Percentiles rank a stretch among this genome's conserved stretches.
phyloP scores from a whole-genome alignment of 2,329 filamentous ascomycete species.

The Fusarium nisikadoi region DNA sequence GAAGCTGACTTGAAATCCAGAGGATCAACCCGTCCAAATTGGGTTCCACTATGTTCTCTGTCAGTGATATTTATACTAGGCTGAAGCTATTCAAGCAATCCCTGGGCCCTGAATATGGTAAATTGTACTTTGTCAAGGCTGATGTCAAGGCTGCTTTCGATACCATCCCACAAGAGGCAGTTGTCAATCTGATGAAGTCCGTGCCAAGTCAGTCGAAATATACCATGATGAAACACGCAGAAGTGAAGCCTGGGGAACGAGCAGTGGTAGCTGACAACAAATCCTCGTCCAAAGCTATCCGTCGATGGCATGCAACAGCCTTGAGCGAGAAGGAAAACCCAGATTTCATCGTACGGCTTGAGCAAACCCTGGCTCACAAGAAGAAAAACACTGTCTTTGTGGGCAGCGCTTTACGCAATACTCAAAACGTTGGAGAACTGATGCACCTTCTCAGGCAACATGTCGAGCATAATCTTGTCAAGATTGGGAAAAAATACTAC shows the following conservation, averaged over 20 bases:
- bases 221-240: slow-evolving; percentile 76
- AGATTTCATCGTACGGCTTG: slow-evolving; percentile 59
- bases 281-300: slow-evolving; percentile 52
- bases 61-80: slow-evolving; percentile 80
- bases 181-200: slow-evolving; percentile 73
- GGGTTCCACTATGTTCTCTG: slow-evolving; percentile 84
- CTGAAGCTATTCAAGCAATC: slow-evolving; percentile 74
- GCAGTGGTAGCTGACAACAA: slow-evolving; percentile 30
- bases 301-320: slow-evolving; percentile 65
- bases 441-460: slow-evolving; percentile 80
- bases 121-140: slow-evolving; percentile 88
- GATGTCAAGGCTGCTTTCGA: slow-evolving; percentile 95
- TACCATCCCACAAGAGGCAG: slow-evolving; percentile 84
- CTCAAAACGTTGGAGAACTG: slow-evolving; percentile 68
- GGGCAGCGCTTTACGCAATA: slow-evolving; percentile 70
- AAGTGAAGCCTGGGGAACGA: slow-evolving; percentile 67
- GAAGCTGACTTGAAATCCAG: slow-evolving; percentile 43
- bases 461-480: slow-evolving; percentile 85
- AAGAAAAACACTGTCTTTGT: slow-evolving; percentile 81
- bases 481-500: slow-evolving; percentile 88
- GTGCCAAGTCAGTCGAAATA: slow-evolving; percentile 72
- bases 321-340: slow-evolving; percentile 54
- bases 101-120: slow-evolving; percentile 53
- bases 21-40: slow-evolving; percentile 66
- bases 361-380: slow-evolving; percentile 51